Conservation (phyloP, 2,329 filamentous ascomycete genomes). For the Trichoderma koningii region DNA sequence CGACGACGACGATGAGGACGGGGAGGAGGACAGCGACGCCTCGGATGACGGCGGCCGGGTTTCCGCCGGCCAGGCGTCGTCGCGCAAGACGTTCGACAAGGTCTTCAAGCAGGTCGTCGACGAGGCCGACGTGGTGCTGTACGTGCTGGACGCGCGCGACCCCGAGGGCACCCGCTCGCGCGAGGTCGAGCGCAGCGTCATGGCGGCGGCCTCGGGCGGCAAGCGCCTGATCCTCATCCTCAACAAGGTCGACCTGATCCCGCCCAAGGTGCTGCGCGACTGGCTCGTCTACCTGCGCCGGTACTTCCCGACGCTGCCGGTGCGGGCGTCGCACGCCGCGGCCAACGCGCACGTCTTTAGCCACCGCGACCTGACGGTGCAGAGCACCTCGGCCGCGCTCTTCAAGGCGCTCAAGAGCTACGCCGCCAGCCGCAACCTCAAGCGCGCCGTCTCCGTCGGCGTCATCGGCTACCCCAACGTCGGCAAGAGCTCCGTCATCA, state of each 20-base stretch:
- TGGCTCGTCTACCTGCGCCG: constrained; percentile 85
- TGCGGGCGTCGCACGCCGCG: constrained; percentile 79
- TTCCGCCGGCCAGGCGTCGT: constrained; percentile 59
- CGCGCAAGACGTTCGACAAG: constrained; percentile 89
- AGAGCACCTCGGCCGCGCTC: constrained; percentile 80
- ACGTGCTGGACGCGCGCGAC: constrained; percentile 89
- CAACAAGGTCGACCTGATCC: constrained; percentile 94
- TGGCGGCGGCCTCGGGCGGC: constrained; percentile 79
- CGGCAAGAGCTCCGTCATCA: constrained; percentile 95
- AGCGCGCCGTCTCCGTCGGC: constrained; percentile 86
- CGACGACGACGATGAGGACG: constrained; percentile 50
- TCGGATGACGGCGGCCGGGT: constrained; percentile 61
- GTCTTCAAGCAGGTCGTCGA: constrained; percentile 93
- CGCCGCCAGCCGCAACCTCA: constrained; percentile 78
- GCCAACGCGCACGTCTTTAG: constrained; percentile 89
- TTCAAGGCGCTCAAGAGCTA: constrained; percentile 91
- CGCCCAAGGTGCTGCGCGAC: constrained; percentile 75
- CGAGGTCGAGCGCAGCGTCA: constrained; percentile 86
- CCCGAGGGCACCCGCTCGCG: constrained; percentile 87
- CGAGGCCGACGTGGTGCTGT: constrained; percentile 85
- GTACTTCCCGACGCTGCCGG: constrained; percentile 87
- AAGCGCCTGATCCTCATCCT: constrained; percentile 89
- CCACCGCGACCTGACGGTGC: constrained; percentile 84
- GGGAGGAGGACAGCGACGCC: constrained; percentile 44
- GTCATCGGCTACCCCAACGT: constrained; percentile 97